These are phyloP conservation scores for Poa annua DNA, from an alignment of 176 grass and related monocot genomes.

Conservation along the genomic window DNA sequence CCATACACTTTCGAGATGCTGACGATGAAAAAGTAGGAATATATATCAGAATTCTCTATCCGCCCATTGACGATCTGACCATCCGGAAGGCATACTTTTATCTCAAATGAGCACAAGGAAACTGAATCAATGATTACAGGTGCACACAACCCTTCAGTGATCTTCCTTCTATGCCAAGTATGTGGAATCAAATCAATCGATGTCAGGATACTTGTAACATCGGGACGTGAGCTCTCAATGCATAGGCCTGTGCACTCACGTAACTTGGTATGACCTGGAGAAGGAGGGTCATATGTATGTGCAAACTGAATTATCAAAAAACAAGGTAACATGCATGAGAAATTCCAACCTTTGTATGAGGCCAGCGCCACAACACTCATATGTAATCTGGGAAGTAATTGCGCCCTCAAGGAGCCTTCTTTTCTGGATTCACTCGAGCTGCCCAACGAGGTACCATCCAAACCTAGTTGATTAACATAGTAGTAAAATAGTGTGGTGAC, in stretches of 20 bases:
- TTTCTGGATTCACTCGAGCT: background rate
- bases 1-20: background rate
- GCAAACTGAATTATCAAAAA: background rate
- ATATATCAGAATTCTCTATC: background rate
- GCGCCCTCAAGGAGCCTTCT: background rate
- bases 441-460: background rate
- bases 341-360: slow-evolving; percentile 7
- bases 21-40: background rate
- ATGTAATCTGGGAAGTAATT: background rate
- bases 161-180: background rate
- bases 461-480: background rate
- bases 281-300: background rate
- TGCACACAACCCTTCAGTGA: background rate
- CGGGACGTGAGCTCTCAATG: background rate
- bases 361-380: background rate
- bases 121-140: background rate
- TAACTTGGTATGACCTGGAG: slow-evolving; percentile 12
- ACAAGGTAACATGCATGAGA: background rate
- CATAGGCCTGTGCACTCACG: background rate
- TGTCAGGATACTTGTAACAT: background rate
- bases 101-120: background rate
- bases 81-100: background rate
- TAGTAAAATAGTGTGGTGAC: background rate
- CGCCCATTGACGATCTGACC: background rate
- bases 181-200: background rate